A percentile compares a stretch with the other conserved stretches of the same genome.
Evolutionary conservation across 1,284 basidiomycete species (phyloP).

Genomic region (Sphagnurus paluster): DNA sequence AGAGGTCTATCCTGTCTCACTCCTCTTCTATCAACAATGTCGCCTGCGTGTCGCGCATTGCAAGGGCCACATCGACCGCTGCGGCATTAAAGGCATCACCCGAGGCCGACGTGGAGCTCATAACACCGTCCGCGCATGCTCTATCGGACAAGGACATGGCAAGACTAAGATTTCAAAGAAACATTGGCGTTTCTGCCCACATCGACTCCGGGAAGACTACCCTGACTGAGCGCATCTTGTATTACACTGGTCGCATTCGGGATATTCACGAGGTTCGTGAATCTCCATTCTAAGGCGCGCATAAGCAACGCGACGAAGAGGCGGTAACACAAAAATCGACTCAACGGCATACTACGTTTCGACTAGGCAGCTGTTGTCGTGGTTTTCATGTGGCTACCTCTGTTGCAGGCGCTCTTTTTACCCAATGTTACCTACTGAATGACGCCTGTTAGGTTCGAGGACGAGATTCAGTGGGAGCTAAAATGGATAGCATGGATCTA

Average conservation of each 20-base stretch:
- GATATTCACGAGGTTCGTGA: constrained; percentile 94
- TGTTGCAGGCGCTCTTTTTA: constrained; percentile 17
- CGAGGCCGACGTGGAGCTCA: constrained; percentile 6
- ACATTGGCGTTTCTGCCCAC: constrained; percentile 88
- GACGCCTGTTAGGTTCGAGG: constrained; percentile 71
- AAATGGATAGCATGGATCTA: constrained; percentile 99
- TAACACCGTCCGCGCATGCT: constrained; percentile 20
- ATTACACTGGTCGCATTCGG: constrained; percentile 94
- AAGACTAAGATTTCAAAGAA: constrained; percentile 68
- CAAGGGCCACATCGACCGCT: constrained; percentile 21
- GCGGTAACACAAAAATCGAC: constrained; percentile 14
- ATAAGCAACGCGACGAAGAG: constrained; percentile 13
- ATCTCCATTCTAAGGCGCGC: constrained; percentile 17
- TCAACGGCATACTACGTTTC: constrained; percentile 14
- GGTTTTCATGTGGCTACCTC: constrained; percentile 18
- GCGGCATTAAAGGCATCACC: constrained; percentile 22
- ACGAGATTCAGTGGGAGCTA: constrained; percentile 93
- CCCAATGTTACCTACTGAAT: constrained; percentile 6
- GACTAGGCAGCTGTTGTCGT: constrained; percentile 10
- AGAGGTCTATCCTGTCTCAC: constrained; percentile 5
- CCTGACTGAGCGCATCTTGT: constrained; percentile 95
- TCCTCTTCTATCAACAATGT: constrained; percentile 7
- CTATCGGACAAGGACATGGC: constrained; percentile 59
- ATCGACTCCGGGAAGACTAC: constrained; percentile 99
- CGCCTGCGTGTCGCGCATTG: constrained; percentile 4